Percentiles rank a stretch among this genome's conserved stretches.
Conservation (phyloP, 495 filamentous ascomycete species). For the Wilcoxina mikolae region DNA sequence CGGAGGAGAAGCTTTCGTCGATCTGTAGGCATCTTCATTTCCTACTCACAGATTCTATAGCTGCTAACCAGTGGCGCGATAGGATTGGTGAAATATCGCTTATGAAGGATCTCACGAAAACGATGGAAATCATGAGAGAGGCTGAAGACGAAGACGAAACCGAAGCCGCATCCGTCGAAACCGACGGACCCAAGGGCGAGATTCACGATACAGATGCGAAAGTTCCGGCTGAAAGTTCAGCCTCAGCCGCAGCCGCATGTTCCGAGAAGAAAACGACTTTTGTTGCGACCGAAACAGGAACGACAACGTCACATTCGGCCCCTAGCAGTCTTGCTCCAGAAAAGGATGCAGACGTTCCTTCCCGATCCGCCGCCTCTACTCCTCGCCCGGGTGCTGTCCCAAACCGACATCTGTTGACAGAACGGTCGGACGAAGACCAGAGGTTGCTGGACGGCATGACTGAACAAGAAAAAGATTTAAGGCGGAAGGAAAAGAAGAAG, state of each 20-base stretch:
- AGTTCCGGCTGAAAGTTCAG: neutral
- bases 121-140: constrained; percentile 75
- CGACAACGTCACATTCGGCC: neutral
- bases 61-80: constrained; percentile 11
- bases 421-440: constrained; percentile 67
- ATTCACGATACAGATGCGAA: neutral
- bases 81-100: constrained; percentile 76
- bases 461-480: constrained; percentile 54
- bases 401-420: constrained; percentile 72
- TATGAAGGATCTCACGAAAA: constrained; percentile 79
- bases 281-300: too few species aligned
- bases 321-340: neutral
- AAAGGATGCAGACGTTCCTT: neutral
- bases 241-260: neutral
- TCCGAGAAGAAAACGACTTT: too few species aligned
- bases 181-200: constrained; percentile 22
- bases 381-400: constrained; percentile 50
- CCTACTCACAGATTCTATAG: neutral
- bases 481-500: constrained; percentile 73
- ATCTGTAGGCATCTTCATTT: constrained; percentile 35
- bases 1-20: constrained; percentile 86
- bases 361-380: constrained; percentile 33
- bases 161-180: constrained; percentile 26
- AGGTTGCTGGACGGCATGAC: constrained; percentile 38
- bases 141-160: constrained; percentile 51